Evolutionary conservation across 768 basidiomycete genomes (phyloP).

Genomic region (Tulasnella sp.): DNA sequence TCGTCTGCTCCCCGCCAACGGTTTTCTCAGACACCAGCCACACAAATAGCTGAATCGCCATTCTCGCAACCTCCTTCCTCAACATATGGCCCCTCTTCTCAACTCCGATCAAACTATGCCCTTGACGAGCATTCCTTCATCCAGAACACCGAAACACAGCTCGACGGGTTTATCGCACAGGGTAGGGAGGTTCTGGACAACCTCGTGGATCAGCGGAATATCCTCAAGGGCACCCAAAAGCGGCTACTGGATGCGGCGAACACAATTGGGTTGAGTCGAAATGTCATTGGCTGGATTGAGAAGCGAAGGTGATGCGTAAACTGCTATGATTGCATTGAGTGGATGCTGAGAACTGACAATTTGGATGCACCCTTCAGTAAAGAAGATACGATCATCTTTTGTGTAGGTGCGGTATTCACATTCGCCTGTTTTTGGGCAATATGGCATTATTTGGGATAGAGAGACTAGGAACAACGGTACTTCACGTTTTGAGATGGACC

Average conservation of each 20-base stretch:
- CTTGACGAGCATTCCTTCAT: conserved; percentile 84
- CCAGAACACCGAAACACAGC: conserved; percentile 61
- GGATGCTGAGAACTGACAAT: background rate
- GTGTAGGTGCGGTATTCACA: conserved; percentile 73
- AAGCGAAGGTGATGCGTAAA: conserved; percentile 78
- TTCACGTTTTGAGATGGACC: too few relatives aligned
- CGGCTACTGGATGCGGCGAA: conserved; percentile 83
- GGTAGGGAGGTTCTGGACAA: conserved; percentile 87
- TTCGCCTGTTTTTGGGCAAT: conserved; percentile 91
- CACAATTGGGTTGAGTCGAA: conserved; percentile 82
- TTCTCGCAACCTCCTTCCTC: conserved; percentile 47
- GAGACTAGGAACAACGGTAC: too few relatives aligned
- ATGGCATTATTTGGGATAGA: conserved; percentile 70
- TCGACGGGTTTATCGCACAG: conserved; percentile 89
- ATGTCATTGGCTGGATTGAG: conserved; percentile 97
- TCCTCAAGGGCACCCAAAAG: conserved; percentile 90
- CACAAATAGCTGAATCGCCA: conserved; percentile 66
- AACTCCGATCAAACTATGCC: conserved; percentile 61
- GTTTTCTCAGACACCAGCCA: conserved; percentile 31
- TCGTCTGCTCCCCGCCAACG: conserved; percentile 54
- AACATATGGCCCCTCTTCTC: conserved; percentile 36
- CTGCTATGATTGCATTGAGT: background rate
- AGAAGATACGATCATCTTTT: conserved; percentile 92
- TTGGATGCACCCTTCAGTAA: conserved; percentile 43
- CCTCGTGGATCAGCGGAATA: conserved; percentile 80